A percentile compares a stretch with the other conserved stretches of the same genome.
These are phyloP conservation scores for Epichloe brachyelytri DNA, from an alignment of 2,329 filamentous ascomycete species.

Conservation along the genomic window DNA sequence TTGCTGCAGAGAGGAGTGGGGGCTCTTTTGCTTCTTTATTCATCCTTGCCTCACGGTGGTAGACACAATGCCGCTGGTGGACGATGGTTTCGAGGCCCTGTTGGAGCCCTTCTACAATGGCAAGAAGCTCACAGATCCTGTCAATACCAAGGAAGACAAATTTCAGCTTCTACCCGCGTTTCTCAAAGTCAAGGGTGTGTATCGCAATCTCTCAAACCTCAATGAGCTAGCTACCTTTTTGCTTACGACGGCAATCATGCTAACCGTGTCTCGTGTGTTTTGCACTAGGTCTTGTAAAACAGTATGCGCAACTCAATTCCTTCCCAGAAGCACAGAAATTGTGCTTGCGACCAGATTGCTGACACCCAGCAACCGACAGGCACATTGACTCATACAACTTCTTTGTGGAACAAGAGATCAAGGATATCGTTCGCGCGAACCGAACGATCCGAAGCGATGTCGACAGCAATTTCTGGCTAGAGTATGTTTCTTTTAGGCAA, in stretches of 20 bases:
- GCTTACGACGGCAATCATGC: neutral
- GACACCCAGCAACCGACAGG: conserved; percentile 18
- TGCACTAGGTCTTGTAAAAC: conserved; percentile 62
- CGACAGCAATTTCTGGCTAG: conserved; percentile 83
- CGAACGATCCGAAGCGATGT: conserved; percentile 81
- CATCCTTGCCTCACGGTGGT: conserved; percentile 14
- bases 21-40: neutral
- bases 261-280: neutral
- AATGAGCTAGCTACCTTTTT: neutral
- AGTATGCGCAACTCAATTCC: conserved; percentile 32
- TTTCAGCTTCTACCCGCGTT: conserved; percentile 97
- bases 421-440: conserved; percentile 91
- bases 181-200: conserved; percentile 74
- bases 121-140: conserved; percentile 52
- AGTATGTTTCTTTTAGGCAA: conserved; percentile 29
- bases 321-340: neutral
- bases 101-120: conserved; percentile 56
- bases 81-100: conserved; percentile 54
- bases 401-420: conserved; percentile 92
- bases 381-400: conserved; percentile 99
- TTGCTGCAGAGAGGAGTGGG: too few species aligned
- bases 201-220: conserved; percentile 10
- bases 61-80: conserved; percentile 37
- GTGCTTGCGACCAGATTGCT: neutral
- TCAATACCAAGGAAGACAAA: conserved; percentile 67